Evolutionary conservation across 164 flowering plant species (phyloP).

Genomic region (Tinospora cordifolia): DNA sequence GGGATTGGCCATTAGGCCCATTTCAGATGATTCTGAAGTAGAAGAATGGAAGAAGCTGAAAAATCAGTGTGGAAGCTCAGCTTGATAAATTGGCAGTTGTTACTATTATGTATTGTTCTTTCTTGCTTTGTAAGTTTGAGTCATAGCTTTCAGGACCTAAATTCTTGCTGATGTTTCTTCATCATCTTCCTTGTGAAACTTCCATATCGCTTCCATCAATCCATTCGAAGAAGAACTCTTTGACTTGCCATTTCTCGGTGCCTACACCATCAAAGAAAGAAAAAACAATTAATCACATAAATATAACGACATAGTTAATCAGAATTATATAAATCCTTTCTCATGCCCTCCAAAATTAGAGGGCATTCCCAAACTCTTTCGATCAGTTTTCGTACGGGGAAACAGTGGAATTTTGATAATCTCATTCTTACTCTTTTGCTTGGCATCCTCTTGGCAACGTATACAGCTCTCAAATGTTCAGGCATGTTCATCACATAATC

Average conservation of each 20-base stretch:
- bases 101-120: not conserved
- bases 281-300: not conserved
- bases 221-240: slow-evolving; percentile 19
- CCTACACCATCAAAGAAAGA: slow-evolving; percentile 11
- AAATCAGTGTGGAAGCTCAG: not conserved
- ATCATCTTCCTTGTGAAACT: slow-evolving; percentile 32
- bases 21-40: not conserved
- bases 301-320: not conserved
- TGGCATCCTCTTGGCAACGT: slow-evolving; percentile 22
- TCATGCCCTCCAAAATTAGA: not conserved
- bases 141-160: not conserved
- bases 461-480: slow-evolving; percentile 22
- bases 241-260: slow-evolving; percentile 20
- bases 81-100: not conserved
- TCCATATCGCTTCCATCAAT: slow-evolving; percentile 33
- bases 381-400: too few species aligned
- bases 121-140: not conserved
- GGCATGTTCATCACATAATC: slow-evolving; percentile 32
- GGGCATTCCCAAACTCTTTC: too few species aligned
- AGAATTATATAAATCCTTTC: not conserved
- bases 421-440: slow-evolving; percentile 25
- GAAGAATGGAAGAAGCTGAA: too few species aligned
- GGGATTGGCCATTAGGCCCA: not conserved
- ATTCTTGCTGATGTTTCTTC: slow-evolving; percentile 12
- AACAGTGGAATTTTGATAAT: too few species aligned